Evolutionary conservation across 2,329 filamentous ascomycete genomes (phyloP), one percentile per base, ranked within the genome.

Genomic region (Blastomyces silverae): DNA sequence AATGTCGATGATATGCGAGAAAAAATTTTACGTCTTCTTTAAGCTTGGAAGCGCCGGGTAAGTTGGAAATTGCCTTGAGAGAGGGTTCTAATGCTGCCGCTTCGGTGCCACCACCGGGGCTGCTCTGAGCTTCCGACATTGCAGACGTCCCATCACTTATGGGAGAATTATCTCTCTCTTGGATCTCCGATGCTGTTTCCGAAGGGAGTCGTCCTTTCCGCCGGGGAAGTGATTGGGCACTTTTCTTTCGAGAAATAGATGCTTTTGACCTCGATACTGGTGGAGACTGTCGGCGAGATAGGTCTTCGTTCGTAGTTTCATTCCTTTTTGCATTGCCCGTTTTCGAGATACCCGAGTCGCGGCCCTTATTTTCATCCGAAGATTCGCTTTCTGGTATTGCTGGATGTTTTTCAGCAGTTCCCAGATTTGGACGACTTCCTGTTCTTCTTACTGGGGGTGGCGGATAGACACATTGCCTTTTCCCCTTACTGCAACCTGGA

Each of bases 391-490:
- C 81, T 25, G 73, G 77, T 22, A 76, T 77, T 22, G 77, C 77
- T 55, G 77, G 72, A 37, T 71, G 71, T 60, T 69, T 60, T 44
- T 68, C 73, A 58, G 79, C 80, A 34, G 75, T 71, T 69, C 81
- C 84, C 68, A 75, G 72, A 48, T 74, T 77, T 42, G 69, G 60
- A 67, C 77, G 79, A 63, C 78, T 78, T 65, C 71, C 72, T 37
- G 72, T 66, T 67, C 80, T 81, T 52, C 80, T 73, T 61, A 80
- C 78, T 53, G 79, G 74, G 58, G 85, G 79, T 39, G 87, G 91
- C 2, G 94, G 93, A 75, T 97, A 99, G 65, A 89, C 83, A 75
- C 94, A 99, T 69, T 96, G 91, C 77, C 94, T 85, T 70, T 87
- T 90, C 61, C 93, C 94, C 78, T 97, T 99, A 70, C 87, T 89